These are phyloP conservation scores for Scenedesmus sp. DNA, from an alignment of 163 green algal species.

Conservation along the genomic window DNA sequence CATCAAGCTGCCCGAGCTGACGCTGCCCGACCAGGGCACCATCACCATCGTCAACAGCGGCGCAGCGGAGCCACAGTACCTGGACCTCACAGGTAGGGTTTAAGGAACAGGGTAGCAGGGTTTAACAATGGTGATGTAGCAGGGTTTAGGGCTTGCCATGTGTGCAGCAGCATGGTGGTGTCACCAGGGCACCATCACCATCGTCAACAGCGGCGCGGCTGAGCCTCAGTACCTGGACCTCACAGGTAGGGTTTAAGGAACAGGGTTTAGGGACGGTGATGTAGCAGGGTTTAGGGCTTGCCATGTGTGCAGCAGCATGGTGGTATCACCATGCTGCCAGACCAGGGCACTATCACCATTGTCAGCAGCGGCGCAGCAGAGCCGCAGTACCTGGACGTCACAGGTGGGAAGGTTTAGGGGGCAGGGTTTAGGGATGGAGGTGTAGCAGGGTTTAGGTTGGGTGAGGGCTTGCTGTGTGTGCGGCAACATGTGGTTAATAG, in stretches of 20 bases:
- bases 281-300: too few species aligned
- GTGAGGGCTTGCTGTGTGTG: too few species aligned
- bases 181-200: neutral
- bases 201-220: neutral
- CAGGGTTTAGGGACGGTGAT: neutral
- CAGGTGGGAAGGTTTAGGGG: neutral
- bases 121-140: neutral
- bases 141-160: too few species aligned
- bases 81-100: slow-evolving; percentile 13
- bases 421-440: neutral
- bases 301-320: too few species aligned
- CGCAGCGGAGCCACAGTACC: slow-evolving; percentile 9
- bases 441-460: too few species aligned
- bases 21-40: slow-evolving; percentile 25
- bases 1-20: slow-evolving; percentile 36
- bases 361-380: neutral
- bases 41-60: slow-evolving; percentile 22
- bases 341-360: slow-evolving; percentile 1
- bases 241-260: neutral
- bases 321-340: neutral
- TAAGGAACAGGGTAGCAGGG: neutral
- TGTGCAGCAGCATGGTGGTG: too few species aligned
- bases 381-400: slow-evolving; percentile 19
- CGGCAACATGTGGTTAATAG: too few species aligned
- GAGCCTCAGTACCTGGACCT: slow-evolving; percentile 36